Percentiles rank a stretch among this genome's conserved stretches.
Evolutionary conservation across 805 yeast species (phyloP).

Genomic region (Zygoascus bituminiphila): DNA sequence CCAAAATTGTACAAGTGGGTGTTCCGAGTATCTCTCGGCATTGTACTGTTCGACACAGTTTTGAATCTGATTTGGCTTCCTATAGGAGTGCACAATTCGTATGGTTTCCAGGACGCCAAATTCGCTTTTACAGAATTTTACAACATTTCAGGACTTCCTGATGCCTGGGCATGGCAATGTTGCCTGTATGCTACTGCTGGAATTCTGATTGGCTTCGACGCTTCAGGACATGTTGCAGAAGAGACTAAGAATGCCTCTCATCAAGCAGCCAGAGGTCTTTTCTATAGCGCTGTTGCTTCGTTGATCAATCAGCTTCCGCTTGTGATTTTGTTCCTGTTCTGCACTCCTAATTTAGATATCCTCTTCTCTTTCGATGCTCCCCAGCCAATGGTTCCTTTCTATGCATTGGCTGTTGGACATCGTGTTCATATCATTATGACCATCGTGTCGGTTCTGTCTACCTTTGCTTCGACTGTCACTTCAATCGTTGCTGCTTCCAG

Average conservation of each 20-base stretch:
- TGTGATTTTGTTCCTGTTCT: constrained; percentile 15
- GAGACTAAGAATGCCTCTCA: constrained; percentile 18
- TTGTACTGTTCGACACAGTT: constrained; percentile 15
- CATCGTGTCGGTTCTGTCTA: constrained; percentile 11
- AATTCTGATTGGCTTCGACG: constrained; percentile 18
- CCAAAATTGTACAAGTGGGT: constrained; percentile 14
- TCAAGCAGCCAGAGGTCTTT: constrained; percentile 18
- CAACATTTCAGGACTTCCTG: constrained; percentile 16
- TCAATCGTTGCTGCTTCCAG: constrained; percentile 20
- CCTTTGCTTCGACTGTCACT: constrained; percentile 12
- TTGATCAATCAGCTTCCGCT: constrained; percentile 11
- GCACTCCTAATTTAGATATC: constrained; percentile 16
- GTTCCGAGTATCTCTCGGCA: constrained; percentile 12
- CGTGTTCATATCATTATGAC: constrained; percentile 18
- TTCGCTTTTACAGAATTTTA: constrained; percentile 13
- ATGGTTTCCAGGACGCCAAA: constrained; percentile 18
- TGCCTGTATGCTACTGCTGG: constrained; percentile 18
- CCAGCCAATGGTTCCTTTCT: constrained; percentile 19
- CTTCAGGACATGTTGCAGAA: constrained; percentile 22
- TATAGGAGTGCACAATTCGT: constrained; percentile 17
- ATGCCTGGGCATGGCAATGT: constrained; percentile 19
- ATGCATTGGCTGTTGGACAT: constrained; percentile 19
- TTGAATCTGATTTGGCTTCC: constrained; percentile 21
- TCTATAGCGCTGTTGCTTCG: constrained; percentile 17
- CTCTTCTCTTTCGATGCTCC: constrained; percentile 15